Evolutionary conservation across 2,329 filamentous ascomycete species (phyloP).

Genomic region (Beauveria rudraprayagi): DNA sequence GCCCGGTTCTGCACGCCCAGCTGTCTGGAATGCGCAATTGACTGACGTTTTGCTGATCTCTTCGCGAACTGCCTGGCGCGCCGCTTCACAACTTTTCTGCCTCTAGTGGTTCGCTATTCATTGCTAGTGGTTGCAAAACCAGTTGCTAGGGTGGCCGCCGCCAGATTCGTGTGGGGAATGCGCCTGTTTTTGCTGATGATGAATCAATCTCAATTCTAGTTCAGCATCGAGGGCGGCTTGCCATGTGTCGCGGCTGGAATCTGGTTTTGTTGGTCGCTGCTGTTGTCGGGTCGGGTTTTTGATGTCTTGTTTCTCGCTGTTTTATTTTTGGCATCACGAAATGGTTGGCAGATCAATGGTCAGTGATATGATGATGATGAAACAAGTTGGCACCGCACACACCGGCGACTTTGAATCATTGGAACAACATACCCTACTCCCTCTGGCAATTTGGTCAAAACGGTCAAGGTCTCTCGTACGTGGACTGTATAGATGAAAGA

Average conservation of each 20-base stretch:
- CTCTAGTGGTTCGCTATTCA: too few relatives aligned
- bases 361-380: background rate
- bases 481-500: background rate
- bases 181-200: too few relatives aligned
- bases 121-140: background rate
- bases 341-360: background rate
- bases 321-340: background rate
- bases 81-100: too few relatives aligned
- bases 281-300: background rate
- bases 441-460: background rate
- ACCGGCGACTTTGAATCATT: too few relatives aligned
- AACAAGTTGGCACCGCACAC: background rate
- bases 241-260: background rate
- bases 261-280: background rate
- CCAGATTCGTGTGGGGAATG: background rate
- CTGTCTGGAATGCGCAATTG: slow-evolving; percentile 4
- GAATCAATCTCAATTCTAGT: background rate
- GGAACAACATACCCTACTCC: background rate
- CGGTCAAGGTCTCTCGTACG: background rate
- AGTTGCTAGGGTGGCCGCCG: background rate
- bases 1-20: background rate
- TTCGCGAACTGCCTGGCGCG: too few relatives aligned
- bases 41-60: background rate
- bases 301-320: background rate
- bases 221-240: background rate